These are phyloP conservation scores for Euphorbia celastroides DNA, from an alignment of 441 rosid species.

Conservation along the genomic window DNA sequence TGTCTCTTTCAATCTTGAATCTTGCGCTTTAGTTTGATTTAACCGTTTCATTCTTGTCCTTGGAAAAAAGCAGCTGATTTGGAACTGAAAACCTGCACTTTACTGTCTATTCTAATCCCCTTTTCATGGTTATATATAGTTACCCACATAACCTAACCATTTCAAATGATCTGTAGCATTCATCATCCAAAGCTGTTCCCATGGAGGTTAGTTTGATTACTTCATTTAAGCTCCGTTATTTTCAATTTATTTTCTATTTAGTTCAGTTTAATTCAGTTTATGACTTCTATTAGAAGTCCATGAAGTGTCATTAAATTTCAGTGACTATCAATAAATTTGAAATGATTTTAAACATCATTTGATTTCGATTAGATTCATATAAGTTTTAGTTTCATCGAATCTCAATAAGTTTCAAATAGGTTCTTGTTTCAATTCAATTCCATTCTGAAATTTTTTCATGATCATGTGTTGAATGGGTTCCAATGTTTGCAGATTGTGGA, in stretches of 20 bases:
- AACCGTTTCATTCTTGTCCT: conserved; percentile 29
- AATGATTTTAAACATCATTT: too few relatives aligned
- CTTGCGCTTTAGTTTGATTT: neutral
- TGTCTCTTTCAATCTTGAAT: conserved; percentile 10
- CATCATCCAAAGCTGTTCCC: neutral
- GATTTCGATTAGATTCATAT: too few relatives aligned
- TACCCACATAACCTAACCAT: neutral
- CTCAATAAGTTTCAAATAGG: too few relatives aligned
- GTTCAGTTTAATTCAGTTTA: too few relatives aligned
- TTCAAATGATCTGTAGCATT: conserved; percentile 12
- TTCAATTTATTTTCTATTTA: too few relatives aligned
- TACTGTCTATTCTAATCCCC: conserved; percentile 14
- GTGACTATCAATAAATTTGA: neutral
- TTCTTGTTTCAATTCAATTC: too few relatives aligned
- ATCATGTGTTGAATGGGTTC: neutral
- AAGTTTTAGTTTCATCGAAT: too few relatives aligned
- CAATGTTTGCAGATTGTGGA: conserved; percentile 36
- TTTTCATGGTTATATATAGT: neutral
- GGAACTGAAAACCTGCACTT: conserved; percentile 7
- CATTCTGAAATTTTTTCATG: too few relatives aligned
- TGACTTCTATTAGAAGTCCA: too few relatives aligned
- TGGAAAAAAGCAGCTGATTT: conserved; percentile 15
- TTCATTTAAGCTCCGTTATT: neutral
- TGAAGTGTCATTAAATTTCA: too few relatives aligned
- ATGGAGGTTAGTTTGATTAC: conserved; percentile 13